These are phyloP conservation scores for Erythrophleum fordii DNA, from an alignment of 306 rosid species.

Conservation along the genomic window DNA sequence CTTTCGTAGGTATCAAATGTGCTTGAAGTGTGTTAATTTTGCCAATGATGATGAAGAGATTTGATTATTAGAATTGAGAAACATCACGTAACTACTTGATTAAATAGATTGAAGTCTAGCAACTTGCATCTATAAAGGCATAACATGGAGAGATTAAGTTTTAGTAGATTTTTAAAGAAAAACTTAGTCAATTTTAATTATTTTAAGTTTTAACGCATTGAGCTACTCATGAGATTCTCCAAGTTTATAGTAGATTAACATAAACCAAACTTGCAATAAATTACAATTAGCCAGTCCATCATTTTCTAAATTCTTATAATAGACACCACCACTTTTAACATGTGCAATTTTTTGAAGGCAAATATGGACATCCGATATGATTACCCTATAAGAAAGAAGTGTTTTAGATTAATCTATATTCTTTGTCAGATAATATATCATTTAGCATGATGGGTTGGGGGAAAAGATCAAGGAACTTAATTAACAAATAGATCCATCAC, in stretches of 20 bases:
- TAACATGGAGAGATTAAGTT: background rate
- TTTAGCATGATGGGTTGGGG: slow-evolving; percentile 3
- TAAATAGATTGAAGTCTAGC: background rate
- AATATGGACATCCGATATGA: background rate
- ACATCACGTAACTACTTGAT: background rate
- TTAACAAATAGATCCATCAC: background rate
- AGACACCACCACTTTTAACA: background rate
- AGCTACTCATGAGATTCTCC: background rate
- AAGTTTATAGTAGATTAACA: background rate
- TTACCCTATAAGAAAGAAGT: background rate
- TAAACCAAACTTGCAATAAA: background rate
- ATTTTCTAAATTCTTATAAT: background rate
- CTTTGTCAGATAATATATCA: background rate
- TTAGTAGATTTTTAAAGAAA: background rate
- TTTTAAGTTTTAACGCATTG: background rate
- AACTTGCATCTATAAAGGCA: background rate
- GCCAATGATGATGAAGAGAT: too few relatives aligned
- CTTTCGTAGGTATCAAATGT: too few relatives aligned
- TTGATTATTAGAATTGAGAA: background rate
- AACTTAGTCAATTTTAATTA: background rate
- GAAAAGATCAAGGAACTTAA: background rate
- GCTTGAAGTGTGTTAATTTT: background rate
- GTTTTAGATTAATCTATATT: background rate
- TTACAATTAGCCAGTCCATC: background rate
- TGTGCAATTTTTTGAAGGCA: background rate